Evolutionary conservation across 2,329 filamentous ascomycete genomes (phyloP).

Genomic region (Stagonosporopsis rhizophila): DNA sequence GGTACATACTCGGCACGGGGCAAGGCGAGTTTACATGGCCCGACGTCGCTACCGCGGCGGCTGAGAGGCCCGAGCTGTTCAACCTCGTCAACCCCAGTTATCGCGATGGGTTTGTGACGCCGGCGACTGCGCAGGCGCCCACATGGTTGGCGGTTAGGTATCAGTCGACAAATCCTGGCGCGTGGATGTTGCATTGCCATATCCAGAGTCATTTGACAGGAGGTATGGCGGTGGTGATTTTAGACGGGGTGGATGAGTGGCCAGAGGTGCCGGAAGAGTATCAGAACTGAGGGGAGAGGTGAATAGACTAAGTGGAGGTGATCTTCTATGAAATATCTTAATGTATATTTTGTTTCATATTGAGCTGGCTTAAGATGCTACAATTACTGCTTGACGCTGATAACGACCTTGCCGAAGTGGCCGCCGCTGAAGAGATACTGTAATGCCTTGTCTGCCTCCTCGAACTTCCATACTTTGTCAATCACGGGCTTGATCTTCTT

Average conservation of each 20-base stretch:
- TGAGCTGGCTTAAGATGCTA: no score
- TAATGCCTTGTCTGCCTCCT: conserved; percentile 39
- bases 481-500: conserved; percentile 53
- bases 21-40: conserved; percentile 57
- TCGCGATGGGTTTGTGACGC: conserved; percentile 58
- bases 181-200: conserved; percentile 60
- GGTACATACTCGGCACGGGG: conserved; percentile 64
- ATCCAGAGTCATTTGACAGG: conserved; percentile 57
- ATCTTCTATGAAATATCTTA: not conserved
- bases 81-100: conserved; percentile 64
- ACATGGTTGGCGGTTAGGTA: conserved; percentile 57
- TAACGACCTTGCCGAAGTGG: conserved; percentile 52
- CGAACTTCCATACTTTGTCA: conserved; percentile 51
- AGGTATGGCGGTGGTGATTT: conserved; percentile 57
- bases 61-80: conserved; percentile 57
- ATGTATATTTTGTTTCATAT: not conserved
- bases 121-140: conserved; percentile 24
- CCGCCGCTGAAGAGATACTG: conserved; percentile 40
- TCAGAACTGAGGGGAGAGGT: conserved; percentile 13
- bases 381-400: conserved; percentile 36
- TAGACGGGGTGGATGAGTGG: conserved; percentile 59
- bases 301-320: not conserved
- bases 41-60: conserved; percentile 61
- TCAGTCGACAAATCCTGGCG: conserved; percentile 55
- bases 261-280: conserved; percentile 42